Conservation (phyloP, 805 yeast genomes). For the Starmerella sp. region DNA sequence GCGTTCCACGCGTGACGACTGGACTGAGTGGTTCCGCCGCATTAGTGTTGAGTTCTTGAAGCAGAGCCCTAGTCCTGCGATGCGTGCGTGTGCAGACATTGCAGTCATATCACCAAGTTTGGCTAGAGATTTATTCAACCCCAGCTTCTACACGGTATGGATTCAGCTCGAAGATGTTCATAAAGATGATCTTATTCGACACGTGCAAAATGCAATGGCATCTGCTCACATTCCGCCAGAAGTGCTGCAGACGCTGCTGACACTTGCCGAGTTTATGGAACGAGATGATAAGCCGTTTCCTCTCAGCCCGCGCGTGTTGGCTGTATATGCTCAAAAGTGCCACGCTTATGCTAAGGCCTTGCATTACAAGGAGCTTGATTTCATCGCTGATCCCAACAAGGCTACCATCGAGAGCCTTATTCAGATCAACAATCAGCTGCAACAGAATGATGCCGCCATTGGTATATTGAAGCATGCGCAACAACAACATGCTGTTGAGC, state of each 20-base stretch:
- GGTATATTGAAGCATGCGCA: slow-evolving; percentile 94
- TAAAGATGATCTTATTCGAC: slow-evolving; percentile 78
- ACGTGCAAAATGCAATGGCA: slow-evolving; percentile 75
- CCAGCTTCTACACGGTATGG: slow-evolving; percentile 95
- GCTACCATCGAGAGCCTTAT: slow-evolving; percentile 87
- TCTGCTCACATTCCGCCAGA: slow-evolving; percentile 93
- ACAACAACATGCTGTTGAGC: slow-evolving; percentile 63
- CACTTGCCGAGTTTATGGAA: slow-evolving; percentile 92
- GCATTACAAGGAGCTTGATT: slow-evolving; percentile 90
- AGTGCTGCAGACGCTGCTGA: slow-evolving; percentile 77
- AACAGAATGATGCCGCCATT: slow-evolving; percentile 95
- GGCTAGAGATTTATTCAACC: slow-evolving; percentile 77
- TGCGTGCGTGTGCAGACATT: slow-evolving; percentile 81
- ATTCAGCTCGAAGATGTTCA: slow-evolving; percentile 76
- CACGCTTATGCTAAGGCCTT: slow-evolving; percentile 97
- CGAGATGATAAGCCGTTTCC: slow-evolving; percentile 94
- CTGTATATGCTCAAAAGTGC: slow-evolving; percentile 85
- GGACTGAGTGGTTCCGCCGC: slow-evolving; percentile 95
- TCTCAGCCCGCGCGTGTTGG: slow-evolving; percentile 76
- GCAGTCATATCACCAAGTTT: slow-evolving; percentile 81
- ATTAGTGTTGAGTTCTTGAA: slow-evolving; percentile 74
- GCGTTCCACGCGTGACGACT: slow-evolving; percentile 82
- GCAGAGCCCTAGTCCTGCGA: slow-evolving; percentile 89
- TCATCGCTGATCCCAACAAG: slow-evolving; percentile 83
- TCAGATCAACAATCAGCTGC: slow-evolving; percentile 84